Evolutionary conservation across 768 basidiomycete species (phyloP), one percentile per base, ranked within the genome.

Genomic region (Rhizopogon sp.): DNA sequence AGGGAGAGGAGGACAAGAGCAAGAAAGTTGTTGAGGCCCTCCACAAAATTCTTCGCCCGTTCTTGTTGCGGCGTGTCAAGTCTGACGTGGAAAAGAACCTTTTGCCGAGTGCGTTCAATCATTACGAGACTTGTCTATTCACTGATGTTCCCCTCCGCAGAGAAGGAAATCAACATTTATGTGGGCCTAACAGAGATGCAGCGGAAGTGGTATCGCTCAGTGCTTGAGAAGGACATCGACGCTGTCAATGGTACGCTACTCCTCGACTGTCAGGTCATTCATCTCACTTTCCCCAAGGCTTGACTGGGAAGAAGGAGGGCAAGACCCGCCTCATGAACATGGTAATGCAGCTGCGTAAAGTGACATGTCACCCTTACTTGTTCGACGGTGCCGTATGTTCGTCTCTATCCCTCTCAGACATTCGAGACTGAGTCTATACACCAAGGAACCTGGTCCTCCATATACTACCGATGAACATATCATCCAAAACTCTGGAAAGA

Each of bases 121-220:
- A 10, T 0, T 40, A 3, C 3, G 5, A 16, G 16, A 45, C 11
- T 37, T 50, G 14, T 28, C 2, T 11, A 2, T 49, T 50, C 3
- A 43, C 33, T 53, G 43, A 60, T 37, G 17, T 3, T 51, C 20
- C 54, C 54, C 52, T 43, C 43, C 25, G 49, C 61, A 92, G 90
- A 98, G 75, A 98, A 98, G 75, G 97, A 98, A 65, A 94, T 98
- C 69, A 99, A 98, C 64, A 93, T 98, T 43, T 99, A 98, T 56
- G 90, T 99, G 50, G 95, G 95, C 50, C 81, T 98, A 56, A 89
- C 93, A 6, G 94, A 97, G 22, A 94, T 99, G 93, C 97, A 99
- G 68, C 76, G 93, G 29, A 98, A 95, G 66, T 98, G 96, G 97
- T 98, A 99, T 71, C 87, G 93, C 31, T 90, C 85, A 2, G 88